Conservation (phyloP, 2,329 filamentous ascomycete genomes). For the Neofusicoccum cordaticola region DNA sequence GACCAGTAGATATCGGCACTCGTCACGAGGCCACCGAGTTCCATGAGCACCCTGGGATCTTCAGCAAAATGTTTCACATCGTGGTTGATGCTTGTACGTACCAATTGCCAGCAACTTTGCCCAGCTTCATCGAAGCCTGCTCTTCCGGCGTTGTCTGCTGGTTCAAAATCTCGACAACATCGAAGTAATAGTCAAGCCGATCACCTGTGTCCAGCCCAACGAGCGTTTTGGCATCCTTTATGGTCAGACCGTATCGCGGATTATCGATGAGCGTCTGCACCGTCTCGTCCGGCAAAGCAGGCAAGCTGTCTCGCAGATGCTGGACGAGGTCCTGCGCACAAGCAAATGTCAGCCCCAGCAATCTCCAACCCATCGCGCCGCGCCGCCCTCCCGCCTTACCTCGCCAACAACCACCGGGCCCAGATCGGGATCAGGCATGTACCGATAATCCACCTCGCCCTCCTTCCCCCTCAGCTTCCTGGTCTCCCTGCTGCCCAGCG, state of each 20-base stretch:
- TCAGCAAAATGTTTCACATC: not conserved
- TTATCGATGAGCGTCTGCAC: slow-evolving; percentile 59
- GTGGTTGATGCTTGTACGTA: slow-evolving; percentile 20
- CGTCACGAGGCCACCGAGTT: slow-evolving; percentile 49
- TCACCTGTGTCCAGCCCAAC: slow-evolving; percentile 74
- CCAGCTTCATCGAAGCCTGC: slow-evolving; percentile 22
- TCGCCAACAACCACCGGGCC: slow-evolving; percentile 71
- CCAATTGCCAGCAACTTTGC: slow-evolving; percentile 59
- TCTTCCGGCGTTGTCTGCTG: slow-evolving; percentile 30
- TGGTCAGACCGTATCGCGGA: slow-evolving; percentile 63
- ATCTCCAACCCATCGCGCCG: no score
- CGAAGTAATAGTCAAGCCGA: slow-evolving; percentile 77
- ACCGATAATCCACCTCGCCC: slow-evolving; percentile 94
- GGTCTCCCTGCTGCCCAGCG: slow-evolving; percentile 78
- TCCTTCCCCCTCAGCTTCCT: slow-evolving; percentile 84
- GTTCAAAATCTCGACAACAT: slow-evolving; percentile 49
- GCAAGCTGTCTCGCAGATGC: slow-evolving; percentile 62
- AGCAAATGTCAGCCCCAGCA: no score
- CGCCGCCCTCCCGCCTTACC: no score
- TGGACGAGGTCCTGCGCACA: slow-evolving; percentile 57
- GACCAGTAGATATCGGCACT: slow-evolving; percentile 39
- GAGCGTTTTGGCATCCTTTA: slow-evolving; percentile 81
- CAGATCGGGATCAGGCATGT: slow-evolving; percentile 96
- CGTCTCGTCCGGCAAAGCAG: slow-evolving; percentile 69
- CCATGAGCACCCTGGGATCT: slow-evolving; percentile 46